Conservation (phyloP, 768 basidiomycete genomes). For the Amanita fuliginea region DNA sequence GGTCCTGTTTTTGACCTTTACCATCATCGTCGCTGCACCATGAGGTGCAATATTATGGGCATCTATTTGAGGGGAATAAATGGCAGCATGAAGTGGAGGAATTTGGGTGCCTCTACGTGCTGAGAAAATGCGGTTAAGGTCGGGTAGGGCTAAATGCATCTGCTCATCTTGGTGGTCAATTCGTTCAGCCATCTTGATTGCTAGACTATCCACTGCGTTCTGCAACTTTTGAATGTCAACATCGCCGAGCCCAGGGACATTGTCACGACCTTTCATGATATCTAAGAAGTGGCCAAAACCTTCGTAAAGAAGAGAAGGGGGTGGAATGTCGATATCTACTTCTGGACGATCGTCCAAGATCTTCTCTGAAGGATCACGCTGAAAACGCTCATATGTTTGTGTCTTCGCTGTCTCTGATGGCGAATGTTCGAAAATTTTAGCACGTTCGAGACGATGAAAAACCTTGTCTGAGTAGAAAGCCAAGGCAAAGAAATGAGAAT, state of each 20-base stretch:
- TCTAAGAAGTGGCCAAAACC: constrained; percentile 16
- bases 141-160: constrained; percentile 5
- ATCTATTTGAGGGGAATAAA: constrained; percentile 1
- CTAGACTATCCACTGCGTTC: constrained; percentile 9
- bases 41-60: constrained; percentile 3
- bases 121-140: constrained; percentile 5
- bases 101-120: neutral
- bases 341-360: neutral
- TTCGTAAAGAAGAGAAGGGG: constrained; percentile 12
- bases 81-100: neutral
- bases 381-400: neutral
- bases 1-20: constrained; percentile 5
- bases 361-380: neutral
- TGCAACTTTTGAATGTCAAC: constrained; percentile 4
- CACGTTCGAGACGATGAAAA: neutral
- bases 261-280: constrained; percentile 8
- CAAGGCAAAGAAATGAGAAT: no score
- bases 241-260: constrained; percentile 5
- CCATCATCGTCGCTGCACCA: neutral
- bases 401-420: neutral
- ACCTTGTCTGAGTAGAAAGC: no score
- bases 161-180: neutral
- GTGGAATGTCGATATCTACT: constrained; percentile 5
- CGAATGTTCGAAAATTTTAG: neutral
- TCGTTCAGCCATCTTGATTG: constrained; percentile 6